A percentile compares a stretch with the other conserved stretches of the same genome.
Evolutionary conservation across 1,139 yeast genomes (phyloP).

Genomic region (Saccharomycopsis hybrid): DNA sequence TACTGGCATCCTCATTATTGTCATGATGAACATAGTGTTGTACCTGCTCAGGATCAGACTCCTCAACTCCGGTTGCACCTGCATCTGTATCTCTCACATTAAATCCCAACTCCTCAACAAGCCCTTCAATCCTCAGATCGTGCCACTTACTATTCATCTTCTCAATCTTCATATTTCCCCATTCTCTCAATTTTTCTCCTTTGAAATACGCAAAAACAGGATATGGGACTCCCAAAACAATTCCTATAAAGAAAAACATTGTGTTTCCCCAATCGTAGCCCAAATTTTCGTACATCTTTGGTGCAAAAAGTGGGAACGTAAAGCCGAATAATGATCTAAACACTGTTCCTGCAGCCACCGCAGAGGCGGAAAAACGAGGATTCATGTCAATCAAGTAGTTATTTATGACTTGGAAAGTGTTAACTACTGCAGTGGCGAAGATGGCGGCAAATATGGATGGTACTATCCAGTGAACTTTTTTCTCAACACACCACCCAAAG

Average conservation of each 20-base stretch:
- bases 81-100: no score
- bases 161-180: constrained; percentile 48
- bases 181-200: constrained; percentile 48
- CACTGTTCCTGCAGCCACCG: constrained; percentile 58
- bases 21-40: no score
- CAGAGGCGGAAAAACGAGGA: constrained; percentile 54
- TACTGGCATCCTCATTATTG: no score
- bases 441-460: constrained; percentile 50
- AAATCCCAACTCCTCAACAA: no score
- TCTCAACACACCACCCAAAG: constrained; percentile 62
- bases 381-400: constrained; percentile 60
- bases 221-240: constrained; percentile 56
- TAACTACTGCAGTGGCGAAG: constrained; percentile 52
- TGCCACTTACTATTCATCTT: constrained; percentile 26
- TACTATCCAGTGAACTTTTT: constrained; percentile 46
- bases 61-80: no score
- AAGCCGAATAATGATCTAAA: constrained; percentile 55
- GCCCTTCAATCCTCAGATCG: background rate
- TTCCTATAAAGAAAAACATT: constrained; percentile 48
- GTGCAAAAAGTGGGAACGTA: constrained; percentile 47
- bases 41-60: no score
- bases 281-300: constrained; percentile 36
- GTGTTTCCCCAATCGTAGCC: constrained; percentile 68
- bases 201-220: constrained; percentile 47
- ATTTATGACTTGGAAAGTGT: constrained; percentile 54